Base-by-base conservation (phyloP, 257 asterid genomes). In the Thymus mandschuricus region DNA sequence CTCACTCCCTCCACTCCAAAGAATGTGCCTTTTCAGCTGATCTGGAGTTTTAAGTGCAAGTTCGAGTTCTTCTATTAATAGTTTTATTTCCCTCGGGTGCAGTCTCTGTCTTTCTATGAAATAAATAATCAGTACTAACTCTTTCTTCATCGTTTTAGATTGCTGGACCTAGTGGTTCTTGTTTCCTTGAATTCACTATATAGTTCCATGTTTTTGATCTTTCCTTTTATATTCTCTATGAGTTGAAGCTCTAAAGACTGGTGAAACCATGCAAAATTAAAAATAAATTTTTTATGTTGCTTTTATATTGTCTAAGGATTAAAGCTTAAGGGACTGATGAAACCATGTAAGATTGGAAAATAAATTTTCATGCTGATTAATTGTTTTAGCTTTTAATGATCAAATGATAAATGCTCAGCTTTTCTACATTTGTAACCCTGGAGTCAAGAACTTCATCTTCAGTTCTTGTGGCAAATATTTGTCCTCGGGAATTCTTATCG, bases 11-110 rank as follows among this genome's bases (percentile, higher is more conserved):
- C 40, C 5, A 13, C 33, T 13, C 13, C 51, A 34, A 34, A 58
- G 66, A 66, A 66, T 13, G 28, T 46, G 31, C 38, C 49, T 2
- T 33, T 48, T 33, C 34, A 40, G 27, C 15, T 46, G 61, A 50
- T 33, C n/a, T 34, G 59, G 44, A 54, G 44, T 56, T 73, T 44
- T 73, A 73, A 56, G 58, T 54, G 38, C 15, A 46, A 55, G 11
- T 45, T 44, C 52, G 35, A 43, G 40, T 27, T 29, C 27, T 29
- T 55, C 4, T 28, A 38, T 29, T 2, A 56, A 38, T 38, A 38
- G 41, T 5, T 49, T 43, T 15, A 12, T 57, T 74, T 45, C 52
- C 51, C 67, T 48, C 49, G 50, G 45, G 50, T 57, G 58, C 35
- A 45, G 8, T 35, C 62, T 34, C 43, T 59, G 11, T 62, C 9